These are phyloP conservation scores for Anastatica hierochuntica DNA, from an alignment of 345 rosid genomes.

Conservation along the genomic window DNA sequence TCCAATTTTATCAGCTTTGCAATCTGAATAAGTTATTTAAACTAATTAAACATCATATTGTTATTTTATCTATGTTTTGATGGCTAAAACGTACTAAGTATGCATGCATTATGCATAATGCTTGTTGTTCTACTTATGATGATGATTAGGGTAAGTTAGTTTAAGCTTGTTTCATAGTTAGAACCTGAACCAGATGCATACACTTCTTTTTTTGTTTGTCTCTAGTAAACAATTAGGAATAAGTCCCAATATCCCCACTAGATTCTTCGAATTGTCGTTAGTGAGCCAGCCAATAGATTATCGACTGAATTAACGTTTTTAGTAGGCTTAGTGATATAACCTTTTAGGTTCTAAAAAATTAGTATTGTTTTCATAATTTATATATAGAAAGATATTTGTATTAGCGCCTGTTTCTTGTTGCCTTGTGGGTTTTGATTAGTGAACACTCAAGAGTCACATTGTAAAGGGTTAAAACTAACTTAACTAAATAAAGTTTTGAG, in stretches of 20 bases:
- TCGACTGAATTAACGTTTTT: not conserved
- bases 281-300: not conserved
- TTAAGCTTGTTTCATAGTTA: constrained; percentile 4
- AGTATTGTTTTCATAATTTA: too few relatives aligned
- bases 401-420: not conserved
- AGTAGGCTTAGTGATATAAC: constrained; percentile 16
- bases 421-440: not conserved
- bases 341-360: not conserved
- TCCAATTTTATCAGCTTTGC: too few relatives aligned
- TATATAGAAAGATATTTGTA: too few relatives aligned
- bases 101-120: too few relatives aligned
- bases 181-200: constrained; percentile 14
- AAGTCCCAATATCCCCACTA: constrained; percentile 6
- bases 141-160: not conserved
- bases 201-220: not conserved
- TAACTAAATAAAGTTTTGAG: not conserved
- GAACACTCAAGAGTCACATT: constrained; percentile 16
- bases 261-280: constrained; percentile 5
- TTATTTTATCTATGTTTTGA: too few relatives aligned
- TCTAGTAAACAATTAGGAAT: constrained; percentile 2
- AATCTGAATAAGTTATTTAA: too few relatives aligned
- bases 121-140: not conserved
- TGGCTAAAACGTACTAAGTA: not conserved
- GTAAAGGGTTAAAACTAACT: not conserved
- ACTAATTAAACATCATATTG: too few relatives aligned